Percentiles rank a stretch among this genome's conserved stretches.
Evolutionary conservation across 129 eudicot genomes (phyloP).

Genomic region (Deinandra increscens): DNA sequence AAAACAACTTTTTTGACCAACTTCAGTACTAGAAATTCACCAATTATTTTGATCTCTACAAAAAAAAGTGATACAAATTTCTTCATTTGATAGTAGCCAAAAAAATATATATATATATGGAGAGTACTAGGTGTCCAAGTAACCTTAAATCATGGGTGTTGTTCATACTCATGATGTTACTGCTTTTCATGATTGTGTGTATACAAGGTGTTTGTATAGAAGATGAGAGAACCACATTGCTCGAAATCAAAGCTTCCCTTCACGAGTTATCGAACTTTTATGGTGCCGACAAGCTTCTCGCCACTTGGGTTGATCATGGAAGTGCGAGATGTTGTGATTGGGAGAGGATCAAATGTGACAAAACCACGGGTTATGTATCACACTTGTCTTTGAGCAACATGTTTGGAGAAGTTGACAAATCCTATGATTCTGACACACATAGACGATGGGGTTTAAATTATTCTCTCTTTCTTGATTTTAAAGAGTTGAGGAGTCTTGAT

Average conservation of each 20-base stretch:
- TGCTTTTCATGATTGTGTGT: background rate
- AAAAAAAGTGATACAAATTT: too few relatives aligned
- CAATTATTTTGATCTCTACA: too few relatives aligned
- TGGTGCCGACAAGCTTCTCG: too few relatives aligned
- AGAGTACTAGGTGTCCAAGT: background rate
- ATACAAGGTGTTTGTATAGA: background rate
- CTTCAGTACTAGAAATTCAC: too few relatives aligned
- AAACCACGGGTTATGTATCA: background rate
- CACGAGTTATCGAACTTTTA: too few relatives aligned
- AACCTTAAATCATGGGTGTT: background rate
- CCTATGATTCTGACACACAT: background rate
- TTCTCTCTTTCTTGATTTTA: constrained; percentile 4
- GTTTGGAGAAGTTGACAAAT: background rate
- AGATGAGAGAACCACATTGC: too few relatives aligned
- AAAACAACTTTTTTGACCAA: too few relatives aligned
- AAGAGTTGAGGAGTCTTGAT: constrained; percentile 20
- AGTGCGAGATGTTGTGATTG: constrained; percentile 29
- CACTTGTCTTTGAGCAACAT: background rate
- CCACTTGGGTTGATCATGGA: too few relatives aligned
- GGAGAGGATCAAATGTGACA: constrained; percentile 22
- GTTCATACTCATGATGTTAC: background rate
- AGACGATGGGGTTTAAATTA: constrained; percentile 13
- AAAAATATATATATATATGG: too few relatives aligned
- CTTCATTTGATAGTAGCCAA: too few relatives aligned
- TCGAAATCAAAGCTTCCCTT: too few relatives aligned